Evolutionary conservation across 441 rosid species (phyloP).

Genomic region (Mallotus repandus): DNA sequence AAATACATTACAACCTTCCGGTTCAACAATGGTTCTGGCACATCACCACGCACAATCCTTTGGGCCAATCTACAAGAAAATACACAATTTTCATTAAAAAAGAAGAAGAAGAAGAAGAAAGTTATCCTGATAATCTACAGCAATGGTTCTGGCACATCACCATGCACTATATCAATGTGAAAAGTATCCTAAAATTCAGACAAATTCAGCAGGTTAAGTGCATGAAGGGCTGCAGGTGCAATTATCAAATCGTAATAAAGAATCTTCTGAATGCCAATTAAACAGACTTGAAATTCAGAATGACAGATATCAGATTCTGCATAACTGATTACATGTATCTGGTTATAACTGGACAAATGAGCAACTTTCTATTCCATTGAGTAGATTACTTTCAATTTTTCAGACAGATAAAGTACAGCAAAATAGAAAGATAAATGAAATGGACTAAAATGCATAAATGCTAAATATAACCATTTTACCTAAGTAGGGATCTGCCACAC

Average conservation of each 20-base stretch:
- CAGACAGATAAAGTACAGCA: not conserved
- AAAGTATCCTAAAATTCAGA: not conserved
- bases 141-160: not conserved
- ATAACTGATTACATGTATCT: not conserved
- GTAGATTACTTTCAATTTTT: not conserved
- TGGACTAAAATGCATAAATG: no score
- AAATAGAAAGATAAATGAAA: no score
- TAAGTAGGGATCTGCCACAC: no score
- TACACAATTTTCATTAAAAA: not conserved
- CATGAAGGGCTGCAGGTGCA: not conserved
- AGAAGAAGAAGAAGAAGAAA: not conserved
- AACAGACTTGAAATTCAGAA: not conserved
- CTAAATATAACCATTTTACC: no score
- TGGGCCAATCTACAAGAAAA: conserved; percentile 59
- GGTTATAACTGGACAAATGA: not conserved
- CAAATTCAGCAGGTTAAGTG: not conserved
- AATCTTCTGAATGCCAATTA: conserved; percentile 6
- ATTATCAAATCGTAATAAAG: not conserved
- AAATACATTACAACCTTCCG: conserved; percentile 52
- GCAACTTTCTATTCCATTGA: not conserved
- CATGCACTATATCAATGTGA: not conserved
- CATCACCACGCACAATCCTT: conserved; percentile 73
- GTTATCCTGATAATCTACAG: not conserved
- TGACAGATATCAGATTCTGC: not conserved
- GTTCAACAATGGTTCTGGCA: conserved; percentile 72